Percentiles rank a stretch among this genome's conserved stretches.
Conservation (phyloP, 306 rosid species). For the Casuarina cunninghamiana region DNA sequence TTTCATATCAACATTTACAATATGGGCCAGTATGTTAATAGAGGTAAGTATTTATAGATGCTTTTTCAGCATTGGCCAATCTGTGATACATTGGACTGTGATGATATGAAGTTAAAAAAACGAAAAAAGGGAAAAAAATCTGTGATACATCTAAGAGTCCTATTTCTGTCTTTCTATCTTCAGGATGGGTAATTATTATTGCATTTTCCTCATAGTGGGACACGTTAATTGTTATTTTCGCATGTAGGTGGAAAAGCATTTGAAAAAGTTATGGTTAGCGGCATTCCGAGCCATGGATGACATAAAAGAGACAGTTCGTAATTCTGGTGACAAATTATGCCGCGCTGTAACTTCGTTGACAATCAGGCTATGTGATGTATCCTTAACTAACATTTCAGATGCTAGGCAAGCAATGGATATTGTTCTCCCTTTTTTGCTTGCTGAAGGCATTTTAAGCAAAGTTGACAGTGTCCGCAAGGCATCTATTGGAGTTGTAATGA, state of each 20-base stretch:
- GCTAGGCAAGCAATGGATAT: constrained; percentile 85
- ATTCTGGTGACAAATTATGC: constrained; percentile 84
- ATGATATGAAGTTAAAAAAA: too few relatives aligned
- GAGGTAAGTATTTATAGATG: background rate
- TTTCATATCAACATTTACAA: background rate
- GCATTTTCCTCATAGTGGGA: background rate
- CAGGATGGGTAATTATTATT: background rate
- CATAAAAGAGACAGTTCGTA: constrained; percentile 92
- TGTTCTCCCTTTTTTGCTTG: constrained; percentile 85
- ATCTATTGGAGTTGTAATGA: constrained; percentile 86
- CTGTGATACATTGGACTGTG: too few relatives aligned
- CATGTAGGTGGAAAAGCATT: constrained; percentile 73
- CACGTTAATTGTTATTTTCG: background rate
- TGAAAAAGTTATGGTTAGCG: constrained; percentile 74
- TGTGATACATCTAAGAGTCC: background rate
- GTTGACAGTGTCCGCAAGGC: constrained; percentile 88
- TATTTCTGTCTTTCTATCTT: background rate
- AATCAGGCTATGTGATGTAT: constrained; percentile 81
- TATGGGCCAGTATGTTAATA: background rate
- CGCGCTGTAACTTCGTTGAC: constrained; percentile 74
- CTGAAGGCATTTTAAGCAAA: constrained; percentile 92
- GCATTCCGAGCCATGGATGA: constrained; percentile 98
- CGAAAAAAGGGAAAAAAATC: too few relatives aligned
- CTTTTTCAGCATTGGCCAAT: background rate
- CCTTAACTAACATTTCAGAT: constrained; percentile 71